Evolutionary conservation across 1,139 yeast species (phyloP).

Genomic region (Hemisphaericaspora xylofermentans): DNA sequence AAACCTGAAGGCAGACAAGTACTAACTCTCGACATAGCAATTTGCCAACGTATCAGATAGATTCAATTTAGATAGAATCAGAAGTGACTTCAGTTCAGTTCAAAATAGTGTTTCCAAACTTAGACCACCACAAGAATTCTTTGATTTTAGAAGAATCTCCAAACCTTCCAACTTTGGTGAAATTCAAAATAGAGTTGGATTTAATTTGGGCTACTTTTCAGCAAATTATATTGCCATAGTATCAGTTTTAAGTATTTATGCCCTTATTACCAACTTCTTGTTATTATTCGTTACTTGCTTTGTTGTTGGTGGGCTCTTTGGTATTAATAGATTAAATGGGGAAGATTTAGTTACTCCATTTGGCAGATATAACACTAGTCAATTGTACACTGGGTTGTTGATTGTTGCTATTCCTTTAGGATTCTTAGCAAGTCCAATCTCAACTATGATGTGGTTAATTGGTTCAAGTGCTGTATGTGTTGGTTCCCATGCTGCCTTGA

Average conservation of each 20-base stretch:
- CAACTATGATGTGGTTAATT: slow-evolving; percentile 93
- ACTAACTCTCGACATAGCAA: slow-evolving; percentile 12
- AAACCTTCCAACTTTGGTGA: slow-evolving; percentile 91
- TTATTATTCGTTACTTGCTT: slow-evolving; percentile 77
- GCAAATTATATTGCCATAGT: slow-evolving; percentile 83
- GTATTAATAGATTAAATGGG: slow-evolving; percentile 78
- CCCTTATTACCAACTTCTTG: slow-evolving; percentile 76
- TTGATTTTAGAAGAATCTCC: slow-evolving; percentile 84
- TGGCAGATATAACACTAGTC: slow-evolving; percentile 71
- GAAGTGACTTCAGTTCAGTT: slow-evolving; percentile 38
- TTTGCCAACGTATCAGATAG: slow-evolving; percentile 39
- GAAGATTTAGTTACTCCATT: slow-evolving; percentile 75
- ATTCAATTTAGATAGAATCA: slow-evolving; percentile 52
- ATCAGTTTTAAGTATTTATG: slow-evolving; percentile 55
- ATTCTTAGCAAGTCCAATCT: slow-evolving; percentile 87
- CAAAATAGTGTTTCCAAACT: slow-evolving; percentile 70
- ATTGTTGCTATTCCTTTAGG: slow-evolving; percentile 84
- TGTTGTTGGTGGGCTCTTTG: slow-evolving; percentile 68
- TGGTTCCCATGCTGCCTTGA: slow-evolving; percentile 84
- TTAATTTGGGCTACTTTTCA: slow-evolving; percentile 82
- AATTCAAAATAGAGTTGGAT: slow-evolving; percentile 81
- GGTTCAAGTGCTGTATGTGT: slow-evolving; percentile 91
- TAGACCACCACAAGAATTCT: slow-evolving; percentile 89
- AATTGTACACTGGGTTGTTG: slow-evolving; percentile 83
- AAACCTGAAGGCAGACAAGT: not conserved